These are phyloP conservation scores for Schwanniomyces etchellsii DNA, from an alignment of 1,139 yeast genomes.

Conservation along the genomic window DNA sequence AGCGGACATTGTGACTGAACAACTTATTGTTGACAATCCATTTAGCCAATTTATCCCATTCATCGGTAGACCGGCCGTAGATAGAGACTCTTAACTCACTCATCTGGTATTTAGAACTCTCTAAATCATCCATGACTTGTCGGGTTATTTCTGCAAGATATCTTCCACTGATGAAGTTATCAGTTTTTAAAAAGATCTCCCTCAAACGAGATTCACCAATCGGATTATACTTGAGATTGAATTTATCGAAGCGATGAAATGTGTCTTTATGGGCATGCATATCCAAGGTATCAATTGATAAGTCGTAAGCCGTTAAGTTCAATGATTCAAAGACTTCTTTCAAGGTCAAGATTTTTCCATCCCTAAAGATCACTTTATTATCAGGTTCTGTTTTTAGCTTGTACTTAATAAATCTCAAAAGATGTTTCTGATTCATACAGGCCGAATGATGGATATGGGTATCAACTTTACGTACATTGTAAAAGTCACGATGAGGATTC, in stretches of 20 bases:
- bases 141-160: conserved; percentile 90
- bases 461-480: conserved; percentile 96
- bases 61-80: conserved; percentile 83
- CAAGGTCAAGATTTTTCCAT: conserved; percentile 83
- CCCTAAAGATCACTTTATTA: conserved; percentile 90
- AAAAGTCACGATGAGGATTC: conserved; percentile 93
- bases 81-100: conserved; percentile 92
- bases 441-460: conserved; percentile 99
- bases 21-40: conserved; percentile 95
- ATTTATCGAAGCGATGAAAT: conserved; percentile 95
- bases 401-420: conserved; percentile 88
- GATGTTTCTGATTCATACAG: conserved; percentile 97
- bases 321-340: conserved; percentile 85
- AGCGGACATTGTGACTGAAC: conserved; percentile 89
- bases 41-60: conserved; percentile 92
- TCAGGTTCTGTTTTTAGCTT: conserved; percentile 62
- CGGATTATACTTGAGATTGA: conserved; percentile 95
- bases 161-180: conserved; percentile 81
- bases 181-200: conserved; percentile 93
- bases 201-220: conserved; percentile 96
- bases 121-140: conserved; percentile 91
- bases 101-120: conserved; percentile 94
- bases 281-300: conserved; percentile 93
- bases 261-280: conserved; percentile 99
- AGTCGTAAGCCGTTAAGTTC: conserved; percentile 86